phyloP scores from a whole-genome alignment of 2,329 filamentous ascomycete species.

The Monilinia aucupariae region DNA sequence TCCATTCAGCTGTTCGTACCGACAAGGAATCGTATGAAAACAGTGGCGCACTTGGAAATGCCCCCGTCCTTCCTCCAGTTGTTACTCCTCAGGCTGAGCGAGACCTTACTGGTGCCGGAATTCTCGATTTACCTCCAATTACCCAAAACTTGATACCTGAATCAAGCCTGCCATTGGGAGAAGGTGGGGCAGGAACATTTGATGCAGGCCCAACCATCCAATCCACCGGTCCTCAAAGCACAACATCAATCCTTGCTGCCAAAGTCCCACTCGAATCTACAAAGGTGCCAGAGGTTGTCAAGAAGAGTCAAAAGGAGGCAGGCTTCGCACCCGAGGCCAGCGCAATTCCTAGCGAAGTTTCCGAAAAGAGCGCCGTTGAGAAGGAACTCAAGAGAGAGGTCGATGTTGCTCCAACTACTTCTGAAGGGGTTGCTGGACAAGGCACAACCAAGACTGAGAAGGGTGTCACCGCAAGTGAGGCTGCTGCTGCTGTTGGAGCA shows the following conservation, averaged over 20 bases:
- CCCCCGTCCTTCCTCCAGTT: constrained; percentile 35
- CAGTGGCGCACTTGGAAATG: constrained; percentile 52
- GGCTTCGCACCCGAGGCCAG: constrained; percentile 62
- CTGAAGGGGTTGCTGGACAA: constrained; percentile 49
- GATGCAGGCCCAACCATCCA: constrained; percentile 47
- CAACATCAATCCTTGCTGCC: constrained; percentile 40
- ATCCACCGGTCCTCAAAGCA: constrained; percentile 45
- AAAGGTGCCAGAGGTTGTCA: constrained; percentile 58
- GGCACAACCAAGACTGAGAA: constrained; percentile 50
- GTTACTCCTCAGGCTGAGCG: constrained; percentile 40
- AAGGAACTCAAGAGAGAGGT: constrained; percentile 65
- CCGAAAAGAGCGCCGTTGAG: constrained; percentile 67
- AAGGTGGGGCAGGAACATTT: constrained; percentile 43
- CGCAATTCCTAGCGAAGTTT: constrained; percentile 57
- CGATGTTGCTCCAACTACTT: constrained; percentile 52
- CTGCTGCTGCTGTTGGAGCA: constrained; percentile 42
- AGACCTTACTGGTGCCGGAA: constrained; percentile 34
- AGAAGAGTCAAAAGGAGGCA: constrained; percentile 65
- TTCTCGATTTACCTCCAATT: constrained; percentile 49
- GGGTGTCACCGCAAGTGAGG: constrained; percentile 41
- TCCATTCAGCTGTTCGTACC: constrained; percentile 65
- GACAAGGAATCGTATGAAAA: constrained; percentile 86
- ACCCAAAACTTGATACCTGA: constrained; percentile 69
- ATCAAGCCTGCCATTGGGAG: constrained; percentile 66
- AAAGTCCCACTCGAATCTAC: constrained; percentile 40